These are phyloP conservation scores for Ulvella scutata DNA, from an alignment of 139 green algal genomes.

Conservation along the genomic window DNA sequence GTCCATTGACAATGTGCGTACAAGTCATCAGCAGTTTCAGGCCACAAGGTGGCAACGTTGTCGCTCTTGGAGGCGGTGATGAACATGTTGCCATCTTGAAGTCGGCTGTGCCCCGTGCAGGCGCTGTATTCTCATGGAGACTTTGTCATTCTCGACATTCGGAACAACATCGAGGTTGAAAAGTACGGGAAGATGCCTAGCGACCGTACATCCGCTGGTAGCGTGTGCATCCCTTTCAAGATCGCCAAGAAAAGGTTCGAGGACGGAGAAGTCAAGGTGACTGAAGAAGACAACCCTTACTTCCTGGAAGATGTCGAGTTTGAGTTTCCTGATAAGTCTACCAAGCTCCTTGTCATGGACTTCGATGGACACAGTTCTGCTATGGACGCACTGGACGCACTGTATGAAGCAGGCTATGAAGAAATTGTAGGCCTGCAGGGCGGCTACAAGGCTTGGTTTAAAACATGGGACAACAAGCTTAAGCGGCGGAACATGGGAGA, in stretches of 20 bases:
- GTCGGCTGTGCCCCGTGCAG: constrained; percentile 12
- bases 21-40: too few species aligned
- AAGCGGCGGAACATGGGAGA: constrained; percentile 20
- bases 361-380: constrained; percentile 54
- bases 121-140: constrained; percentile 35
- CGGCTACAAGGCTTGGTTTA: constrained; percentile 67
- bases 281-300: constrained; percentile 25
- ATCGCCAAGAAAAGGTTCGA: constrained; percentile 23
- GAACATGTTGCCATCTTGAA: background rate
- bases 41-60: too few species aligned
- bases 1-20: too few species aligned
- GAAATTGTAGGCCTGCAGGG: constrained; percentile 56
- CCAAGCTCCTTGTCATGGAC: constrained; percentile 54
- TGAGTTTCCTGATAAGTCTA: constrained; percentile 51
- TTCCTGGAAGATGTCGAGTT: constrained; percentile 45
- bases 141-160: constrained; percentile 66
- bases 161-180: constrained; percentile 42
- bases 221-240: constrained; percentile 48
- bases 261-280: constrained; percentile 24
- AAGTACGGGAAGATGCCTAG: constrained; percentile 42
- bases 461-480: constrained; percentile 38
- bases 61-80: too few species aligned
- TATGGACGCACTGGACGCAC: constrained; percentile 54
- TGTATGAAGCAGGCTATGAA: constrained; percentile 67
- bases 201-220: constrained; percentile 8